Base-by-base conservation (phyloP, 495 filamentous ascomycete species). In the Aspergillus cristatus region DNA sequence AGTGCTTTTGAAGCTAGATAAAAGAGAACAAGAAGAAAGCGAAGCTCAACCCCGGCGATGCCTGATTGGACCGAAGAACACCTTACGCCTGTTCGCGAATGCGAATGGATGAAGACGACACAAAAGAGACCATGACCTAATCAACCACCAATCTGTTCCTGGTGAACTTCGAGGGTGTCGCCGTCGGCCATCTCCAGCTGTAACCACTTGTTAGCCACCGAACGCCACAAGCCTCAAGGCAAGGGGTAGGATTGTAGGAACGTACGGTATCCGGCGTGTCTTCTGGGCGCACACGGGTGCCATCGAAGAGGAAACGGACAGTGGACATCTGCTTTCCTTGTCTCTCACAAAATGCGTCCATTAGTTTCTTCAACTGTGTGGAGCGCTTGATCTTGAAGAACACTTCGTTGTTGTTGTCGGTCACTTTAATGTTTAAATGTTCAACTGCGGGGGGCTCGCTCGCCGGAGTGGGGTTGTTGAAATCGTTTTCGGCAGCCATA, bases 301-400 rank as follows among this genome's bases (percentile, higher is more conserved):
- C 93, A 51, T 99, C 93, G 53, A 97, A 99, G 1, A 99, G 68
- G 61, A 99, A 99, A 14, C 93, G 81, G 24, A 96, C 91, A 2
- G 80, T 85, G n/a, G 70, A 71, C 3, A 75, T 60, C 10, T 78
- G 71, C 72, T 96, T 97, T 48, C 93, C 93, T 48, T 95, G 88
- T 2, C 93, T 78, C 43, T 97, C 93, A 57, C 93, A 99, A 63
- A 97, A 99, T 13, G 93, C 93, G 43, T 90, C 86, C 93, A 99
- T 99, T 28, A 99, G 66, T 71, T 99, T 99, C 67, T 93, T 90
- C 18, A 99, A 77, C 51, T 83, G 81, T 1, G 93, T 99, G 4
- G 83, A 87, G 4, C 90, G 83, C 78, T 99, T 99, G 65, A 99
- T 99, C 72, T 99, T 99, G 73, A 99, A 99, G 64, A 99, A 99